Conservation (phyloP, 169 alveolate species). For the Babesia bigemina region DNA sequence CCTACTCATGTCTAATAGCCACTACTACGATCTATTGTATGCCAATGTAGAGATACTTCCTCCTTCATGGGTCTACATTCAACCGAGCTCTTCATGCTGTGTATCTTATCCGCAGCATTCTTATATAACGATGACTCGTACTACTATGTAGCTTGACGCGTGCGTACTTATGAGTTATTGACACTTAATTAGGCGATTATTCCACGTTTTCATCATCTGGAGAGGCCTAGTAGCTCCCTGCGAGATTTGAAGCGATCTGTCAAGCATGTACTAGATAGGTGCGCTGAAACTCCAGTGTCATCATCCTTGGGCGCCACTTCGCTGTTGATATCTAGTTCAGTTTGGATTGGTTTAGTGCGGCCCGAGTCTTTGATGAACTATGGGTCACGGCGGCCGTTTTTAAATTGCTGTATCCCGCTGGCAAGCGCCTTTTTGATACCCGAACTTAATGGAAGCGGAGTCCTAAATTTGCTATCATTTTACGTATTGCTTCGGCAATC, state of each 20-base stretch:
- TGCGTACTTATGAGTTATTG: no score
- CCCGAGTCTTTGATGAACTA: neutral
- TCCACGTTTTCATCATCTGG: neutral
- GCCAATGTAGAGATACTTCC: neutral
- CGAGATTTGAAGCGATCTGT: neutral
- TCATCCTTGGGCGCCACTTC: conserved; percentile 20
- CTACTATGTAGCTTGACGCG: no score
- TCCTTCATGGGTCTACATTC: neutral
- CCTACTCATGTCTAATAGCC: no score
- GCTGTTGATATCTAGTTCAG: conserved; percentile 28
- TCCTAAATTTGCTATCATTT: conserved; percentile 26
- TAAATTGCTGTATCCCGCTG: neutral
- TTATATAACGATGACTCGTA: neutral
- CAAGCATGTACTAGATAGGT: neutral
- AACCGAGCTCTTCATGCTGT: no score
- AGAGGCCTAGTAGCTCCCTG: neutral
- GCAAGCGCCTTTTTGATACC: conserved; percentile 34
- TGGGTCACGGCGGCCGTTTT: conserved; percentile 5
- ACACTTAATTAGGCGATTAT: neutral
- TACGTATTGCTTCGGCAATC: conserved; percentile 30
- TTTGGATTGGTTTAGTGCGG: conserved; percentile 37
- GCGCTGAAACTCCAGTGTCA: conserved; percentile 39
- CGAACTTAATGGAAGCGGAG: conserved; percentile 17
- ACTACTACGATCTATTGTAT: neutral
- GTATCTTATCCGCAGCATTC: neutral